Base-by-base conservation (phyloP, 768 basidiomycete genomes). In the Albatrellus ellisii region DNA sequence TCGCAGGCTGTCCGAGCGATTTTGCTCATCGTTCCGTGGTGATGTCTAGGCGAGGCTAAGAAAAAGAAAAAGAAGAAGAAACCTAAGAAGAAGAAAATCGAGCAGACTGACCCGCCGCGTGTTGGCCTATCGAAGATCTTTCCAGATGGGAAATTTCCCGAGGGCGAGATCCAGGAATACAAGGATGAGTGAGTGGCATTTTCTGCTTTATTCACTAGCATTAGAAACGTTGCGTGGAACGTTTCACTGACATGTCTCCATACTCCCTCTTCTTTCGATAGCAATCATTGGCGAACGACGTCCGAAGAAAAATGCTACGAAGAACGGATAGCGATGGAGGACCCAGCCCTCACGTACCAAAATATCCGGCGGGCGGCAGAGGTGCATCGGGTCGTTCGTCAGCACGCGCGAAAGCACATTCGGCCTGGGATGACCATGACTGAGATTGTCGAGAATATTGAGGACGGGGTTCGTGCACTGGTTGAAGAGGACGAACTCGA, bases 41-140 rank as follows among this genome's bases (percentile, higher is more conserved):
- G 24, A 17, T n/a, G 29, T 8, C 4, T 22, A 41, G 77, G 69
- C 17, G 77, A 77, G 33, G 67, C 55, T 41, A 77, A 78, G 60
- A 83, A 77, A 59, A 91, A 89, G 62, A 94, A 94, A 68, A 97
- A 92, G 58, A 89, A 91, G 63, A 94, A 88, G 62, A 92, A 89
- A 59, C 64, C 83, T 45, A 90, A 90, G 64, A 79, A 82, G 64
- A 69, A 85, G 63, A 82, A 75, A 62, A 46, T 58, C 8, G 73
- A 75, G 53, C 92, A 98, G 64, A 75, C 73, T n/a, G 90, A 94
- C 26, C 95, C 95, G 15, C 95, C 95, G 25, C 73, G 87, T 21
- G 66, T 94, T 17, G 89, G 86, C 7, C 60, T 99, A 47, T 82
- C 83, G 51, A 91, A 88, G 59, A 71, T 98, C 42, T 98, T 84